Base-by-base conservation (phyloP, 2,329 filamentous ascomycete species). In the Waltergamsia citrina region DNA sequence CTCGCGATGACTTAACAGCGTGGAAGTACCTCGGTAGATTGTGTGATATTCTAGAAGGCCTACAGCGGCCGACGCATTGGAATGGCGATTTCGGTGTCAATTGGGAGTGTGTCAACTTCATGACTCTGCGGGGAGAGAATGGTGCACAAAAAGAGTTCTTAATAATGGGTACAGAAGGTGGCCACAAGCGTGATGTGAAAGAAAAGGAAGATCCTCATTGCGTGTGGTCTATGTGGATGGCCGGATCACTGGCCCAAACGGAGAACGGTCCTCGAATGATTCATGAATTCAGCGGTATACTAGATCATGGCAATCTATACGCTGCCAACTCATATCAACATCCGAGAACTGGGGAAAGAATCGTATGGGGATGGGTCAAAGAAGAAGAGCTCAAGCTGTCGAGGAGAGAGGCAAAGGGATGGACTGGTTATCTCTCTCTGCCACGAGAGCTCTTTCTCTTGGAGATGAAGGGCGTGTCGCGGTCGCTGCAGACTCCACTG, bases 351-450 rank as follows among this genome's bases (percentile, higher is more conserved):
- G 45, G 52, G 1, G 52, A 52, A 26, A 53, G 58, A 9, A 52
- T 71, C 5, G 52, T 64, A 1, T 69, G 58, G 47, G 65, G 65
- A 4, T 71, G 68, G 67, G 51, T 72, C 23, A 61, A 57, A 2
- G 67, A 72, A 41, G 67, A 72, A 10, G 63, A 69, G 33, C 41
- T 71, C 4, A 56, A 63, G 1, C 52, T 67, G 36, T 41, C 49
- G 3, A 41, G 59, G 11, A 59, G 64, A 4, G 53, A 62, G 36
- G 44, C 49, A 1, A 64, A 70, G 41, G 63, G 62, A 9, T 71
- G 67, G 65, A 69, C 61, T 15, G 66, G 68, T 2, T 44, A 61
- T 36, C 48, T 70, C 7, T 66, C 65, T 2, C 39, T 70, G 5
- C 66, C 66, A 1, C 50, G 65, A 12, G 58, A 60, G 15, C 38